Base-by-base conservation (phyloP, 495 filamentous ascomycete species). In the Ramalina peruviana region DNA sequence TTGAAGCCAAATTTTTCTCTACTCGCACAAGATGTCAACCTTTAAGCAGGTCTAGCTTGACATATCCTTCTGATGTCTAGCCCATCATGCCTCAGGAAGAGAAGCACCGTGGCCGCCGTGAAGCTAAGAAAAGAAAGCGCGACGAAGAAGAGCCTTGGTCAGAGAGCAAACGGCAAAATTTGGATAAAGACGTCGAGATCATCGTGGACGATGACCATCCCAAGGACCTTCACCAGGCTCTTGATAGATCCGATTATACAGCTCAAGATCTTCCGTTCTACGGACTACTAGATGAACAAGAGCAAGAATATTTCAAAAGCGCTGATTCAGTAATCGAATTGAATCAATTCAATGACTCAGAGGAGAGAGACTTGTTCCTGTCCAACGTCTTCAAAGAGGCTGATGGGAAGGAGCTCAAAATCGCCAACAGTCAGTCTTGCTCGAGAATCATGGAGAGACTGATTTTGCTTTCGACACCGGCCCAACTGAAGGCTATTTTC, bases 391-490 rank as follows among this genome's bases (percentile, higher is more conserved):
- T 83, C 64, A 67, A 72, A 50, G 92, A 97, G 62, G 88, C 88
- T 16, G 71, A 77, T 41, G 88, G 86, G 41, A 96, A 96, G 65
- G 92, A 97, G 60, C 70, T 97, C 63, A 98, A 97, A 70, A 77
- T 98, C 58, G 92, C 88, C 17, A 86, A 82, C 67, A 93, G 85
- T 62, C 92, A 98, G 68, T 88, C 85, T 3, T 96, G 88, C 65
- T 98, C 92, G 41, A 72, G 92, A 30, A 70, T 97, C 39, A 82
- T 97, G 80, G 93, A 98, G 66, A 74, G 88, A 33, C 62, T 97
- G 60, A 92, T 98, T 50, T 67, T 86, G 37, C 69, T 93, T 58
- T 90, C 88, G 33, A 81, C 80, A 44, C 73, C 81, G 40, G 68
- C 66, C 27, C 93, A 98, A 65, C 79, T 96, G 54, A 94, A 94